Evolutionary conservation across 192 early-diverging fungal genomes (phyloP).

Genomic region (Entomortierella chlamydospora): DNA sequence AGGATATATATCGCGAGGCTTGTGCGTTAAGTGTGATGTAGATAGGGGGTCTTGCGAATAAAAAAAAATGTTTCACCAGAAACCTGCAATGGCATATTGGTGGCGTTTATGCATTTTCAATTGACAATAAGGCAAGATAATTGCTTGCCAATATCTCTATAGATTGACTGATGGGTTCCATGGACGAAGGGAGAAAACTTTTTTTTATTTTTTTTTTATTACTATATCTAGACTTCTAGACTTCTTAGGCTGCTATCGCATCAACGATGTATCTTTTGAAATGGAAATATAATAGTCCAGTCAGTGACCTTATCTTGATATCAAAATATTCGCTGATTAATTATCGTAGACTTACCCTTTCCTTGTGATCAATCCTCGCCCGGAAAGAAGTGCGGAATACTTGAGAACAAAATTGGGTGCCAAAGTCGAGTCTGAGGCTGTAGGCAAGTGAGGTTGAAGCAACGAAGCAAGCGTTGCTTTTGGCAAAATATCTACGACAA

Average conservation of each 20-base stretch:
- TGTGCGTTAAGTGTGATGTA: no score
- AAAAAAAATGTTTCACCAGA: no score
- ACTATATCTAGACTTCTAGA: neutral
- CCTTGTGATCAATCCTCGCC: conserved; percentile 58
- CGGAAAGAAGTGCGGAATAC: conserved; percentile 55
- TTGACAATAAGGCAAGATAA: no score
- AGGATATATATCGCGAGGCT: no score
- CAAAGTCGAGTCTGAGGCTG: conserved; percentile 10
- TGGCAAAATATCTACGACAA: conserved; percentile 57
- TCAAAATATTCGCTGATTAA: no score
- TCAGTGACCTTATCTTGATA: no score
- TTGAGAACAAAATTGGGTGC: conserved; percentile 62
- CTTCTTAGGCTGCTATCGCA: conserved; percentile 4
- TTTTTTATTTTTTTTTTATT: no score
- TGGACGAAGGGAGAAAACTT: no score
- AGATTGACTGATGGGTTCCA: no score
- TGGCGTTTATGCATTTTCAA: conserved; percentile 1
- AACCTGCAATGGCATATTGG: neutral
- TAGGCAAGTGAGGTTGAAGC: conserved; percentile 38
- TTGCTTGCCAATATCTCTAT: no score
- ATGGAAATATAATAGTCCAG: neutral
- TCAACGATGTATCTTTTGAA: conserved; percentile 36
- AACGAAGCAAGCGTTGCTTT: conserved; percentile 48
- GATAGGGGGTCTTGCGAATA: no score
- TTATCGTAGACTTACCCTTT: conserved; percentile 56